Evolutionary conservation across 352 stramenopile species (phyloP), one percentile per base, ranked within the genome.

Genomic region (Phytophthora sansomeana): DNA sequence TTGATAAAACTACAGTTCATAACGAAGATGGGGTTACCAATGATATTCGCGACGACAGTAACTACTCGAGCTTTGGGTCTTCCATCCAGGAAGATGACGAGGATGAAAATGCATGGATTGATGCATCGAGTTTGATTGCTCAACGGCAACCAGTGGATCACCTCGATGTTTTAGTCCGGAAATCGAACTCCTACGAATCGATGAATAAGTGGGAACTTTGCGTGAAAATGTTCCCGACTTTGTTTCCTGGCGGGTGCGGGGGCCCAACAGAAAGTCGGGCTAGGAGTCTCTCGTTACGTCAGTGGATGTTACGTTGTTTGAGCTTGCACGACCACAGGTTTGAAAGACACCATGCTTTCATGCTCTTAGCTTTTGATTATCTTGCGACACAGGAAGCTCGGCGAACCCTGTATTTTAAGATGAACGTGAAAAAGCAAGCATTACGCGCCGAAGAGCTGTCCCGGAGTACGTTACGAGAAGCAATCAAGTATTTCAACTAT

Each of bases 361-460:
- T n/a, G n/a, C n/a, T n/a, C n/a, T n/a, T n/a, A n/a, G n/a, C n/a
- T n/a, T n/a, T n/a, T n/a, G n/a, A n/a, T n/a, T n/a, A n/a, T n/a
- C n/a, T n/a, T n/a, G n/a, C n/a, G 0, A 19, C 55, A 0, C n/a
- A 72, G 24, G 53, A 48, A 5, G 62, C 68, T 0, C 28, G 63
- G 17, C 48, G 60, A n/a, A 38, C 57, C 1, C 57, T 72, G 26
- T 76, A 66, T 30, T 17, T 72, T 4, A 64, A 58, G 3, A 51
- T 76, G 28, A 46, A 72, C 14, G 36, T 65, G 3, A 52, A 57
- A 2, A 19, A 33, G 0, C 19, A 65, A 6, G 53, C 58, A 1
- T 32, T 69, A 38, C n/a, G 47, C 16, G 46, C 61, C 10, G 56
- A 44, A 8, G 19, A 30, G 0, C 33, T 69, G 0, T 41, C 32